These are phyloP conservation scores for Didymella arachidicola DNA, from an alignment of 2,329 filamentous ascomycete genomes.

Conservation along the genomic window DNA sequence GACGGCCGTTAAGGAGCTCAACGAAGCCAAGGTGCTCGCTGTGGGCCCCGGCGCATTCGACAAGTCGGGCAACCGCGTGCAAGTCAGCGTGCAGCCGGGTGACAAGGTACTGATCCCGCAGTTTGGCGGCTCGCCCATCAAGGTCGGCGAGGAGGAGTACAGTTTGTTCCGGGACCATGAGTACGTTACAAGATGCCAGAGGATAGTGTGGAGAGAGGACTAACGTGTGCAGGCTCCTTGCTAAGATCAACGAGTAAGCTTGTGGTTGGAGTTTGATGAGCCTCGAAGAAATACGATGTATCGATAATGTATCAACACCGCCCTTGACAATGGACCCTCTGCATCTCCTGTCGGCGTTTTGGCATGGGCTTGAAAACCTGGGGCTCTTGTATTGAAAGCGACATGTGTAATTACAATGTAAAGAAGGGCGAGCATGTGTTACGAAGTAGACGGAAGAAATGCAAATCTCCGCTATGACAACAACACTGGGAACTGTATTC, in stretches of 20 bases:
- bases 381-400: constrained; percentile 27
- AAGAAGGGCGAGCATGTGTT: constrained; percentile 8
- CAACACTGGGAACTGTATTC: neutral
- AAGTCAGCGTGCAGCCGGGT: constrained; percentile 81
- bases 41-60: constrained; percentile 89
- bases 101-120: constrained; percentile 96
- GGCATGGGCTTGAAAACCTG: constrained; percentile 25
- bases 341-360: constrained; percentile 43
- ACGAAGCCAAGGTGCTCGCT: constrained; percentile 94
- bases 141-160: constrained; percentile 97
- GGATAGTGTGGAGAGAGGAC: neutral
- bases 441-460: constrained; percentile 21
- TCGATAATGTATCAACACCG: constrained; percentile 43
- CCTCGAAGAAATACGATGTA: constrained; percentile 23
- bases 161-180: constrained; percentile 96
- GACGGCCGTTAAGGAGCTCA: constrained; percentile 95
- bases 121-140: constrained; percentile 94
- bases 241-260: constrained; percentile 95
- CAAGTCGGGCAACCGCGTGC: constrained; percentile 86
- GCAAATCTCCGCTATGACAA: constrained; percentile 29
- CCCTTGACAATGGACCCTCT: constrained; percentile 35
- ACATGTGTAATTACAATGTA: constrained; percentile 23
- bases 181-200: constrained; percentile 65
- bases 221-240: constrained; percentile 74
- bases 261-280: neutral